Evolutionary conservation across 768 basidiomycete species (phyloP).

Genomic region (Kwoniella dejecticola): DNA sequence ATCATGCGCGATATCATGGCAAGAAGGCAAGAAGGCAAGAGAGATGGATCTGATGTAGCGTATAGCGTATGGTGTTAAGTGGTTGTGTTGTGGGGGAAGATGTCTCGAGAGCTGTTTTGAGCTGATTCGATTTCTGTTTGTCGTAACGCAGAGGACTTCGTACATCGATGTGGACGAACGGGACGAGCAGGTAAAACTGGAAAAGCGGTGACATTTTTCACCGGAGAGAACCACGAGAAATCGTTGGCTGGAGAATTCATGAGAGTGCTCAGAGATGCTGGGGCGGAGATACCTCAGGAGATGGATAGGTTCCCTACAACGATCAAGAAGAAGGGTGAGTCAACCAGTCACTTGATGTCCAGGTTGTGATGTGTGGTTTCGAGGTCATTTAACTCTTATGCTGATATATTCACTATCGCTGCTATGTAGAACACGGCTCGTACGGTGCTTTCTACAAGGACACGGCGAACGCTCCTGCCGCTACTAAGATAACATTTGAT

Average conservation of each 20-base stretch:
- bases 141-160: slow-evolving; percentile 43
- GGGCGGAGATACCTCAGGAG: slow-evolving; percentile 66
- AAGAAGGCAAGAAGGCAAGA: too few species aligned
- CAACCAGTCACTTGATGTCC: not conserved
- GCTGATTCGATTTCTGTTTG: not conserved
- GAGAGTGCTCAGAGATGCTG: slow-evolving; percentile 82
- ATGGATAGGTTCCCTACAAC: slow-evolving; percentile 90
- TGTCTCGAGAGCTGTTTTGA: too few species aligned
- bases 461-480: slow-evolving; percentile 56
- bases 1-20: too few species aligned
- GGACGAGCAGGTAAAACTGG: slow-evolving; percentile 88
- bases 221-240: slow-evolving; percentile 82
- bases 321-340: slow-evolving; percentile 80
- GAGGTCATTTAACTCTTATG: not conserved
- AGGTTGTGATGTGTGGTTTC: not conserved
- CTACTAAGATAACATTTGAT: slow-evolving; percentile 60
- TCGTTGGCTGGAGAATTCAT: slow-evolving; percentile 90
- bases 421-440: slow-evolving; percentile 66
- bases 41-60: too few species aligned
- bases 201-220: slow-evolving; percentile 95
- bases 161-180: slow-evolving; percentile 57
- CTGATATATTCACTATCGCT: not conserved
- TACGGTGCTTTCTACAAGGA: slow-evolving; percentile 67
- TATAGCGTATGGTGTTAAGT: too few species aligned
- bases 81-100: too few species aligned